These are phyloP conservation scores for Cladochytrium tenue DNA, from an alignment of 371 early-diverging fungal species.

Conservation along the genomic window DNA sequence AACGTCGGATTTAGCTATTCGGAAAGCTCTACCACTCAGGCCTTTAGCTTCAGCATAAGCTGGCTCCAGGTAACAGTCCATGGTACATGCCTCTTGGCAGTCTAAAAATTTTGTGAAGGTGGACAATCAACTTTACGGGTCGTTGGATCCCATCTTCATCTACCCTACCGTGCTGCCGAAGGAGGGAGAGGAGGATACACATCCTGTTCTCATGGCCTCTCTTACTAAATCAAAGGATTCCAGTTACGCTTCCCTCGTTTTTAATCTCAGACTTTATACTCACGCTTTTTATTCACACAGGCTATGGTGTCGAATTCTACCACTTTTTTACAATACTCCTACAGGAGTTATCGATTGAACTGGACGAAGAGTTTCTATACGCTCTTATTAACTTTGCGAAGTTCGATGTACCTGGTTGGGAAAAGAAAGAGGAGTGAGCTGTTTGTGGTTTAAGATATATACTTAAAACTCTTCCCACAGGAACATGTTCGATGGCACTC, in stretches of 20 bases:
- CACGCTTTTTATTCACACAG: conserved; percentile 22
- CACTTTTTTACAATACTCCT: conserved; percentile 85
- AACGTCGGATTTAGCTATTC: conserved; percentile 72
- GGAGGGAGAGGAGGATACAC: conserved; percentile 62
- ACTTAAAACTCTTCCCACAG: conserved; percentile 8
- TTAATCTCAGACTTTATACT: not conserved
- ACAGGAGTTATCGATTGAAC: conserved; percentile 89
- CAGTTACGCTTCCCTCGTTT: conserved; percentile 31
- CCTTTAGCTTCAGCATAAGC: conserved; percentile 70
- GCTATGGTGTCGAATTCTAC: conserved; percentile 86
- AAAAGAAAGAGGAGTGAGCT: conserved; percentile 25
- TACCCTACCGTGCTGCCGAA: conserved; percentile 85
- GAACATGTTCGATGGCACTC: conserved; percentile 31
- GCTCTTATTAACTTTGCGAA: conserved; percentile 83
- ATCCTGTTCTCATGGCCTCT: conserved; percentile 54
- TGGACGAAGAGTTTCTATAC: conserved; percentile 88
- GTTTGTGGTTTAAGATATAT: not conserved
- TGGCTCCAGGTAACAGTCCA: conserved; percentile 90
- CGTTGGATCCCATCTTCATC: conserved; percentile 81
- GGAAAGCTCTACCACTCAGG: conserved; percentile 76
- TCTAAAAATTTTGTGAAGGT: conserved; percentile 48
- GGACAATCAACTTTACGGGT: conserved; percentile 89
- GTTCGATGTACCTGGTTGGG: conserved; percentile 68
- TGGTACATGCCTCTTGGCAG: too few relatives aligned
- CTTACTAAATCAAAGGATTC: conserved; percentile 78